These are phyloP conservation scores for Trichoderma atrobrunneum DNA, from an alignment of 2,329 filamentous ascomycete species.

Conservation along the genomic window DNA sequence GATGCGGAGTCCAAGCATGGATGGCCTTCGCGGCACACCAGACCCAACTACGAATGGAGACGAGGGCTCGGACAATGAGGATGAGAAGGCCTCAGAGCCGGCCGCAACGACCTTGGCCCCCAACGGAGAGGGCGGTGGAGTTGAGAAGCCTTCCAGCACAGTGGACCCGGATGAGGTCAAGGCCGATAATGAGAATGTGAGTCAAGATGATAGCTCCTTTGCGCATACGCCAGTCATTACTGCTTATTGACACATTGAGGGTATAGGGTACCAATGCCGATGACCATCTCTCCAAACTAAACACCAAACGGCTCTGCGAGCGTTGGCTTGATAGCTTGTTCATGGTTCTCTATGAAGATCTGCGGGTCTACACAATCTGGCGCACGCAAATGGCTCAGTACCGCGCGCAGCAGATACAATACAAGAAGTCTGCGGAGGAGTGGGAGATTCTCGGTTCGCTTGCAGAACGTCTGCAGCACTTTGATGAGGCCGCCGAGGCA, in stretches of 20 bases:
- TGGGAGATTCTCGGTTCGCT: slow-evolving; percentile 97
- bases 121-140: slow-evolving; percentile 37
- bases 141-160: slow-evolving; percentile 79
- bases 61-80: slow-evolving; percentile 36
- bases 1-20: slow-evolving; percentile 74
- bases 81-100: slow-evolving; percentile 33
- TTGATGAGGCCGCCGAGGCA: slow-evolving; percentile 87
- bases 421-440: slow-evolving; percentile 94
- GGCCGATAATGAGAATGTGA: slow-evolving; percentile 68
- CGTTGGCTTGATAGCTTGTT: slow-evolving; percentile 98
- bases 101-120: slow-evolving; percentile 33
- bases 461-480: slow-evolving; percentile 88
- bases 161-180: slow-evolving; percentile 76
- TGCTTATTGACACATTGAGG: slow-evolving; percentile 22
- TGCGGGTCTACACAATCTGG: slow-evolving; percentile 99
- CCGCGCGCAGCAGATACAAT: slow-evolving; percentile 86
- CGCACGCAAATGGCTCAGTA: slow-evolving; percentile 97
- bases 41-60: slow-evolving; percentile 53
- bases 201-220: slow-evolving; percentile 23
- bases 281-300: slow-evolving; percentile 81
- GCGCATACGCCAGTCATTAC: neutral
- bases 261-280: slow-evolving; percentile 61
- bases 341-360: slow-evolving; percentile 98
- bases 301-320: slow-evolving; percentile 95
- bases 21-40: slow-evolving; percentile 71